Evolutionary conservation across 225 moss, liverwort and hornwort genomes (phyloP), one percentile per base, ranked within the genome.

Genomic region (Polytrichum commune): DNA sequence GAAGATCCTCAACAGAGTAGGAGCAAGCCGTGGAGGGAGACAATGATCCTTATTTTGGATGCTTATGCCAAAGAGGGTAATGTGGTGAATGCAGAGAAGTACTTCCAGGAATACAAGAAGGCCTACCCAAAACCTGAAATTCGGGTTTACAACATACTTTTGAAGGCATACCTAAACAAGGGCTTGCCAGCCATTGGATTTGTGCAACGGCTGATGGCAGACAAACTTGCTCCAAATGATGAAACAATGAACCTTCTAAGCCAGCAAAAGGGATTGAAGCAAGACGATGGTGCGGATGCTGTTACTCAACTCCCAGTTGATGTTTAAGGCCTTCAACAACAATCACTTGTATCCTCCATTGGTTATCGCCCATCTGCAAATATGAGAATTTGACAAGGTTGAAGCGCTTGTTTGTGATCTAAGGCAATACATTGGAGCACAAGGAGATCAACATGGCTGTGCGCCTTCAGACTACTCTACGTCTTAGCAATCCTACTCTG

Each of bases 91-190:
- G 79, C 91, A 53, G 93, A 93, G 79, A 78, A 78, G 62, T 75
- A 79, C 25, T 93, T 91, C 71, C 80, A 84, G 64, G 73, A 60
- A 26, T 3, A 89, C 4, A 85, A 76, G 77, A 82, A 62, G 67
- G 64, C 79, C 7, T 86, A 91, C 67, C 71, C 79, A 5, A 81
- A 71, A 69, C 72, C 64, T 30, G 77, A 24, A 71, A 68, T 72
- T 46, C 30, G 63, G 66, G 74, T 65, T 62, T 93, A 84, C 32
- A 88, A 93, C 72, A 24, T 53, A 54, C 83, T 93, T 28, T 72
- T 93, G 29, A 88, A 85, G 84, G 89, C 93, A 46, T 93, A 93
- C 35, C 79, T 79, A 1, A 84, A 81, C 19, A 88, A 80, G 57
- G 69, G 86, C 60, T 74, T 91, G 60, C 82, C 85, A 76, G 82